phyloP scores from a whole-genome alignment of 352 stramenopile species.

The Proteromonas lacertae region DNA sequence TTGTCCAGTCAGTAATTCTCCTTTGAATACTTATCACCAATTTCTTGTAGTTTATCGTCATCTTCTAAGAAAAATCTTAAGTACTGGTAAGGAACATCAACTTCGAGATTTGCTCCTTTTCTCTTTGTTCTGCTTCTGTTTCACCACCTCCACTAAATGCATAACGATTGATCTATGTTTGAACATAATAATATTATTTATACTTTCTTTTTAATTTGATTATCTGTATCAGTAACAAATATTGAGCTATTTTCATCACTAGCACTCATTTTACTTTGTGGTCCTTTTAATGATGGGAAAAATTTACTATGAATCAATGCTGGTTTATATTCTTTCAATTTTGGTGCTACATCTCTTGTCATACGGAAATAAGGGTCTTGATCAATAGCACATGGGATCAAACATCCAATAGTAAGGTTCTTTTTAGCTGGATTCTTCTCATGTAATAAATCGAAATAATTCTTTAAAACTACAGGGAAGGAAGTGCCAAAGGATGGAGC shows the following conservation, averaged over 20 bases:
- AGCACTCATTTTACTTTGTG: slow-evolving; percentile 88
- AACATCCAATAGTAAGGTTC: slow-evolving; percentile 67
- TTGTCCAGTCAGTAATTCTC: slow-evolving; percentile 63
- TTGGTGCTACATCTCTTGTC: slow-evolving; percentile 89
- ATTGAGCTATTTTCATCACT: slow-evolving; percentile 79
- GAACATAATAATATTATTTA: slow-evolving; percentile 31
- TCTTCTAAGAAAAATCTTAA: slow-evolving; percentile 96
- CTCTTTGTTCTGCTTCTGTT: too few relatives aligned
- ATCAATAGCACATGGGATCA: slow-evolving; percentile 98
- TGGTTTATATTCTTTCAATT: slow-evolving; percentile 58
- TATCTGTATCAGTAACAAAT: slow-evolving; percentile 86
- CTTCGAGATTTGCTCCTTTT: slow-evolving; percentile 88
- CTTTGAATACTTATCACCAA: slow-evolving; percentile 62
- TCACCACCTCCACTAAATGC: slow-evolving; percentile 66
- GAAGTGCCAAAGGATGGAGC: slow-evolving; percentile 18
- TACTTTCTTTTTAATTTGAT: too few relatives aligned
- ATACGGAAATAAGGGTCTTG: slow-evolving; percentile 87
- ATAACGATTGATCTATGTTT: slow-evolving; percentile 30
- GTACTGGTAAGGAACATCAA: slow-evolving; percentile 95
- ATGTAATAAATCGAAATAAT: too few relatives aligned
- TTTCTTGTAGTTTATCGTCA: slow-evolving; percentile 65
- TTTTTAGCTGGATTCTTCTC: too few relatives aligned
- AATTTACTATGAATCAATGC: slow-evolving; percentile 98
- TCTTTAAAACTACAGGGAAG: slow-evolving; percentile 46
- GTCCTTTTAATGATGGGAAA: slow-evolving; percentile 67